Evolutionary conservation across 2,329 filamentous ascomycete genomes (phyloP), one percentile per base, ranked within the genome.

Genomic region (Leptoxyphium fumago): DNA sequence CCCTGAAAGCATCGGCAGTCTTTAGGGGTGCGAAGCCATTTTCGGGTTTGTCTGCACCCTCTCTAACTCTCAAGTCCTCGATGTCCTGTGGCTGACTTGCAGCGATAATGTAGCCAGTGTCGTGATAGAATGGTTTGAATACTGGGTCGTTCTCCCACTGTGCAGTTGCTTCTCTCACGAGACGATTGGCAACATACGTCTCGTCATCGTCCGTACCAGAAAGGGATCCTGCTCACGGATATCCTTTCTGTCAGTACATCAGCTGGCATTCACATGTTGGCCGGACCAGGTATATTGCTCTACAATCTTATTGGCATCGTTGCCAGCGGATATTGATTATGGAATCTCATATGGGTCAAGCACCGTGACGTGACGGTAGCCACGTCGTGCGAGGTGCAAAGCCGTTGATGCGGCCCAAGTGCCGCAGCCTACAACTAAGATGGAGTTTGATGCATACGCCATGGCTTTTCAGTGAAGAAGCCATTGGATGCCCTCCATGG

Each of bases 61-160:
- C 50, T 13, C 49, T 46, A 17, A 49, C 48, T 6, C 48, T 41
- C n/a, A 55, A 43, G 11, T 46, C 45, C 29, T 51, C 38, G 15
- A 52, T 62, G 62, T 5, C 63, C 61, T 39, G 57, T 58, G 4
- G 63, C 56, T 10, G 64, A 63, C 63, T 63, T 4, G 67, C 69
- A 2, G 68, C 64, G 28, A 68, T 64, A 46, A 70, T 66, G 49
- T 68, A 69, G 21, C 69, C 67, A 0, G 68, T 72, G 10, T 62
- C 55, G 46, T 71, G 67, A 47, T 70, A 70, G 49, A 61, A 66
- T 2, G 62, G 60, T 43, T 54, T 57, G 52, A 68, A 67, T 4
- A 70, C 44, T 1, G 64, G 55, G 47, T 71, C 68, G 8, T 53
- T 51, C 10, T 62, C 59, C 68, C 67, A 71, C 8, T 62, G 62